Base-by-base conservation (phyloP, 176 grass and related monocot genomes). In the Avena insularis region DNA sequence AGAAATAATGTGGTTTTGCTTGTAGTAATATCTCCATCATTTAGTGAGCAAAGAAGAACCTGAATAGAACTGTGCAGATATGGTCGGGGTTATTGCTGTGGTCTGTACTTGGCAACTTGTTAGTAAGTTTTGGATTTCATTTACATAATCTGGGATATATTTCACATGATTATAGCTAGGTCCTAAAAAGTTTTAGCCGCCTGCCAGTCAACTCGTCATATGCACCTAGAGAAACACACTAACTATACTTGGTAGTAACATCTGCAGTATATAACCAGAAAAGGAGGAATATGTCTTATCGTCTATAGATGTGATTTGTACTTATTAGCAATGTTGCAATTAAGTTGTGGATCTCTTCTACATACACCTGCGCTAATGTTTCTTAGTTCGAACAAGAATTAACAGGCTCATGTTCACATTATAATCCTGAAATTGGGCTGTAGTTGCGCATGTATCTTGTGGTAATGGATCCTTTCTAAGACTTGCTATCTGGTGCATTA, bases 401-500 rank as follows among this genome's bases (percentile, higher is more conserved):
- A 61, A 16, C 33, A 56, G 8, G 1, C 46, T 79, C 35, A 21
- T 27, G 12, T 61, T 61, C 6, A 16, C 56, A 46, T 15, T 45
- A 14, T 54, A 36, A 40, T 70, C 66, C 66, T 70, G 40, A 65
- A 29, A 14, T 65, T 65, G 62, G 25, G 25, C 57, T 47, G 0
- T 79, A 60, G 75, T 21, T 60, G 11, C 6, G 6, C 19, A 61
- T 8, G 19, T 19, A 1, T 77, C 50, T 77, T 12, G 27, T 35
- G 27, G 27, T 13, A 45, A 10, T 33, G 40, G 21, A 47, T 47
- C 33, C 40, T 76, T 10, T 77, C 11, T 60, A 5, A 65, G 0
- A 2, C 31, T 85, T 54, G 43, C 67, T 33, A 29, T 38, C 43
- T 61, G 48, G 50, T 86, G 84, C 5, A 40, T 79, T 88, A 35